These are phyloP conservation scores for Aspergillus melleus DNA, from an alignment of 2,329 filamentous ascomycete genomes.

Conservation along the genomic window DNA sequence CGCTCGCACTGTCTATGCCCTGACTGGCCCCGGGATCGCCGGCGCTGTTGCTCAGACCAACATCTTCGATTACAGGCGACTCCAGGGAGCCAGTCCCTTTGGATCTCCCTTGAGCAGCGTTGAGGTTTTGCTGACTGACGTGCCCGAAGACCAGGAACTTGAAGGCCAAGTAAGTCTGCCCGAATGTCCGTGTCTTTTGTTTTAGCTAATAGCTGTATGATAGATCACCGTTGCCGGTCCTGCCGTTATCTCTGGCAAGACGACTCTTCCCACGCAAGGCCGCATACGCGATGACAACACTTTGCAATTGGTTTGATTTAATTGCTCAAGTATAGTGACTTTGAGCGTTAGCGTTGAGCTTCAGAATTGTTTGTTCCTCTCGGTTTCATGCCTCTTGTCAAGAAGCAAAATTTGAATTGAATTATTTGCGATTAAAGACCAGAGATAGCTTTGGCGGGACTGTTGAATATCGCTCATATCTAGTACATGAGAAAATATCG, in stretches of 20 bases:
- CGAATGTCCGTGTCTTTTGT: not conserved
- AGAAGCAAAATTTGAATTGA: not conserved
- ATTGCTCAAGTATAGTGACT: not conserved
- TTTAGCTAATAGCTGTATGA: conserved; percentile 16
- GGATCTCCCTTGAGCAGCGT: conserved; percentile 77
- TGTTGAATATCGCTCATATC: not conserved
- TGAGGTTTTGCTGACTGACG: conserved; percentile 66
- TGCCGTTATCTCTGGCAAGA: conserved; percentile 68
- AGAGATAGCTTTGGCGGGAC: not conserved
- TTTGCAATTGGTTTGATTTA: conserved; percentile 51
- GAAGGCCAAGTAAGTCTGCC: conserved; percentile 60
- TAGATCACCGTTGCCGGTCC: conserved; percentile 73
- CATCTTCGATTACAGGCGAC: conserved; percentile 77
- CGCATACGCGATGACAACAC: conserved; percentile 72
- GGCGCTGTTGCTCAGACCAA: conserved; percentile 86
- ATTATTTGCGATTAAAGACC: not conserved
- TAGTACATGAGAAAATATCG: conserved; percentile 10
- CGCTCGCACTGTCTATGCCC: conserved; percentile 78
- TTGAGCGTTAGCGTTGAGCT: not conserved
- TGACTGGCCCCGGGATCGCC: conserved; percentile 79
- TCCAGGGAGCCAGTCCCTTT: conserved; percentile 63
- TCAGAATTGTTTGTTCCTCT: not conserved
- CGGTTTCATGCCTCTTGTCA: not conserved
- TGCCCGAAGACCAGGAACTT: conserved; percentile 32
- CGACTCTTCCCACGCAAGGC: conserved; percentile 63